These are phyloP conservation scores for Prunus campanulata DNA, from an alignment of 306 rosid species.

Conservation along the genomic window DNA sequence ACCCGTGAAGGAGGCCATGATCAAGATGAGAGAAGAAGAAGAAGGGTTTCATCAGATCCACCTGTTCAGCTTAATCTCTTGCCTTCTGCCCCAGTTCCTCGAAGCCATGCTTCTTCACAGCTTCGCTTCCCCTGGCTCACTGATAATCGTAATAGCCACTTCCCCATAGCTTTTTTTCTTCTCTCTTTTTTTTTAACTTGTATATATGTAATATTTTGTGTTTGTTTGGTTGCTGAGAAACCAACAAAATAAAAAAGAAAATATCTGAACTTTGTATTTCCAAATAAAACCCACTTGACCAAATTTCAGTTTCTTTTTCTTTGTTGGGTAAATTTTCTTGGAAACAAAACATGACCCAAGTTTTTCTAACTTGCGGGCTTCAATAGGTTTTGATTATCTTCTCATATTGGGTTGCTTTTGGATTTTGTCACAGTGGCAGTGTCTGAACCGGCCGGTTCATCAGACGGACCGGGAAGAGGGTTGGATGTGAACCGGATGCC, in stretches of 20 bases:
- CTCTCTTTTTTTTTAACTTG: not conserved
- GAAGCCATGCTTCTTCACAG: conserved; percentile 37
- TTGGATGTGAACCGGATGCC: conserved; percentile 60
- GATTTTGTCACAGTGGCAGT: conserved; percentile 35
- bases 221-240: conserved; percentile 9
- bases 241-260: not conserved
- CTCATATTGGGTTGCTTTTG: not conserved
- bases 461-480: conserved; percentile 48
- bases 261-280: not conserved
- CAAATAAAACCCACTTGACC: not conserved
- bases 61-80: conserved; percentile 84
- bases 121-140: conserved; percentile 70
- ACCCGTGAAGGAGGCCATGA: conserved; percentile 7
- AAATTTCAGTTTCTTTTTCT: not conserved
- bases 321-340: not conserved
- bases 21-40: conserved; percentile 10
- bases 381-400: not conserved
- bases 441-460: conserved; percentile 33
- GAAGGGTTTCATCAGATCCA: conserved; percentile 50
- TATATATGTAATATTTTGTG: no score
- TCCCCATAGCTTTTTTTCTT: not conserved
- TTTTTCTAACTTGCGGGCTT: not conserved
- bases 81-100: conserved; percentile 68
- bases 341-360: not conserved
- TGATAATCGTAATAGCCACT: conserved; percentile 38